A percentile compares a stretch with the other conserved stretches of the same genome.
phyloP scores from a whole-genome alignment of 768 basidiomycete genomes.

The Suillus weaverae region DNA sequence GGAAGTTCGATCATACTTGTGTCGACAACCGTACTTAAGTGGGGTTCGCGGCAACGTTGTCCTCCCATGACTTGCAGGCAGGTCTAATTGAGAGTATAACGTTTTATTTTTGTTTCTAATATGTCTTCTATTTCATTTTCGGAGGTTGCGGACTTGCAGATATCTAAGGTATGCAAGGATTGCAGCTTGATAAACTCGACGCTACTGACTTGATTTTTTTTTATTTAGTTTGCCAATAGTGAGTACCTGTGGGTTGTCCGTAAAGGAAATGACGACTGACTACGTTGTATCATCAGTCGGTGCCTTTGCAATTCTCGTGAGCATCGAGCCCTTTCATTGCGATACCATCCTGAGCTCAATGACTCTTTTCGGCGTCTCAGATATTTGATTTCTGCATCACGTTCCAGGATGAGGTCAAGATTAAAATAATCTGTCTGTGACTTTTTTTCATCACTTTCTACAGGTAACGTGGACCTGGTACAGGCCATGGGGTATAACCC shows the following conservation, averaged over 20 bases:
- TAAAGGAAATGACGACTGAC: neutral
- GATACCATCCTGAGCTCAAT: too few relatives aligned
- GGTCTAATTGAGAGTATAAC: neutral
- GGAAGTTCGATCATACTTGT: neutral
- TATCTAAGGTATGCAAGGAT: conserved; percentile 11
- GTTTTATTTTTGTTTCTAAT: neutral
- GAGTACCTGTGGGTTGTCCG: neutral
- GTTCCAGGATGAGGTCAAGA: conserved; percentile 9
- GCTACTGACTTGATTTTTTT: neutral
- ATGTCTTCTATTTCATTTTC: conserved; percentile 5
- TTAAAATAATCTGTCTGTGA: too few relatives aligned
- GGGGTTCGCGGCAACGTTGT: neutral
- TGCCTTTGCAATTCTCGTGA: conserved; percentile 20
- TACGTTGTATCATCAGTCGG: conserved; percentile 11
- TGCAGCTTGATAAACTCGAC: neutral
- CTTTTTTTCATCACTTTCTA: neutral
- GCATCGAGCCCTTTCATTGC: neutral
- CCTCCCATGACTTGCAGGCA: neutral
- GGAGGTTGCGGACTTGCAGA: conserved; percentile 15
- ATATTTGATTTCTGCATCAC: conserved; percentile 14
- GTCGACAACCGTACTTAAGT: neutral
- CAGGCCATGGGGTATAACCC: conserved; percentile 16
- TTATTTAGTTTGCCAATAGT: conserved; percentile 18
- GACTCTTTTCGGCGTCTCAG: neutral
- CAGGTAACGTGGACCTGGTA: conserved; percentile 23